Evolutionary conservation across 257 asterid genomes (phyloP), one percentile per base, ranked within the genome.

Genomic region (Solanum lignicaule): DNA sequence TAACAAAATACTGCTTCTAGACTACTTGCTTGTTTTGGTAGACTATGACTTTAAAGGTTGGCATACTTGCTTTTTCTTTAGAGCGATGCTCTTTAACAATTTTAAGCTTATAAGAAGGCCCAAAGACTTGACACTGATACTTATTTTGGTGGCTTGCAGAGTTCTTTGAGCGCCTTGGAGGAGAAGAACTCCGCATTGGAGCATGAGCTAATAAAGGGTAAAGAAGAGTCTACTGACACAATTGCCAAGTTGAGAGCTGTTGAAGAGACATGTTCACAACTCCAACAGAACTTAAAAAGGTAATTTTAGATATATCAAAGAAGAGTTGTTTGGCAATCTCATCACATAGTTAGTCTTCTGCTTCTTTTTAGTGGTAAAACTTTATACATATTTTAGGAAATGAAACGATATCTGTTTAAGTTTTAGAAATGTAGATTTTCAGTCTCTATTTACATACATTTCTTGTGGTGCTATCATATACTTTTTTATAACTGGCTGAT

Each of bases 221-320:
- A 91, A 91, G 94, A 95, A 89, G 98, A 93, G 85, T 92, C 95
- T 43, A 93, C 82, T 87, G 84, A 72, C 88, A 92, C 97, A 66
- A 86, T 93, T 87, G 73, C 90, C 33, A 96, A 95, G 91, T 90
- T 96, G 95, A 91, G 75, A 91, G 98, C 95, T 89, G 97, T 94
- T 91, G 98, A 95, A 89, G 91, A 92, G 87, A 89, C 91, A 27
- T 94, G 96, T 93, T 92, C 88, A 84, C 95, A 93, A 88, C 93
- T 96, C 74, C 96, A 94, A 86, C 90, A 87, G 90, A 95, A 93
- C 91, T 69, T 95, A 86, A 93, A 82, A 89, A 95, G 99, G 99
- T 97, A 91, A 76, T 75, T 78, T 23, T 87, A 39, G 33, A 86
- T 88, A 75, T 87, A 65, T 86, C 88, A 86, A 84, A 48, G 38